A percentile compares a stretch with the other conserved stretches of the same genome.
Conservation (phyloP, 2,329 filamentous ascomycete species). For the Rhynchosporium agropyri region DNA sequence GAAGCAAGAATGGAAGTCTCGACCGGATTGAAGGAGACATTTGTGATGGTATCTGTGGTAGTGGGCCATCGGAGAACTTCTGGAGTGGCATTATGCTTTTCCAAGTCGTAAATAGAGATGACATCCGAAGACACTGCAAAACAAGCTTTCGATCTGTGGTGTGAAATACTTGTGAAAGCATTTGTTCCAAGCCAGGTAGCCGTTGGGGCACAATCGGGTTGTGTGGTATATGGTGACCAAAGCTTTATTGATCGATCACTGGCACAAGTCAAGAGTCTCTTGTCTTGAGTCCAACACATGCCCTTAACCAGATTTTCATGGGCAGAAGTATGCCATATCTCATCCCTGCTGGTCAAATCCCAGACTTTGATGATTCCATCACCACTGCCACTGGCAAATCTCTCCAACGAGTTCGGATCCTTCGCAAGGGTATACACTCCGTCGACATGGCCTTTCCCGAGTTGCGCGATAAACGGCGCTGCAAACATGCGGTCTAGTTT, state of each 20-base stretch:
- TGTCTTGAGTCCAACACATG: constrained; percentile 83
- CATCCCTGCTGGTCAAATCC: constrained; percentile 73
- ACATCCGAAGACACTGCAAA: constrained; percentile 79
- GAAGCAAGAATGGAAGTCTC: constrained; percentile 91
- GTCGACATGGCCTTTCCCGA: constrained; percentile 81
- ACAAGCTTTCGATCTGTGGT: constrained; percentile 75
- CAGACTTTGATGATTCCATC: constrained; percentile 95
- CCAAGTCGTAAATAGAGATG: constrained; percentile 88
- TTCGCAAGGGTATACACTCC: constrained; percentile 71
- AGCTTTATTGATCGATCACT: constrained; percentile 86
- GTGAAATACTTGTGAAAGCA: constrained; percentile 81
- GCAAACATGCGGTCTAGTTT: constrained; percentile 94
- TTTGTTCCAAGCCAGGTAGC: constrained; percentile 83
- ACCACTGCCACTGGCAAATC: constrained; percentile 81
- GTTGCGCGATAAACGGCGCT: constrained; percentile 79
- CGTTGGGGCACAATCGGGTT: constrained; percentile 68
- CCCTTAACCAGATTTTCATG: constrained; percentile 95
- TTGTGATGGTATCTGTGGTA: constrained; percentile 84
- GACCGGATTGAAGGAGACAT: constrained; percentile 87
- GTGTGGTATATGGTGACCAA: constrained; percentile 83
- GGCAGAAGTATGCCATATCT: constrained; percentile 77
- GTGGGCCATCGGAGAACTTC: constrained; percentile 88
- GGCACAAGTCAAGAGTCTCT: constrained; percentile 83
- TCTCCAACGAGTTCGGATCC: constrained; percentile 72
- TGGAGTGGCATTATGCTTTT: constrained; percentile 76